These are phyloP conservation scores for Plasmodium fragile DNA, from an alignment of 169 alveolate genomes.

Conservation along the genomic window DNA sequence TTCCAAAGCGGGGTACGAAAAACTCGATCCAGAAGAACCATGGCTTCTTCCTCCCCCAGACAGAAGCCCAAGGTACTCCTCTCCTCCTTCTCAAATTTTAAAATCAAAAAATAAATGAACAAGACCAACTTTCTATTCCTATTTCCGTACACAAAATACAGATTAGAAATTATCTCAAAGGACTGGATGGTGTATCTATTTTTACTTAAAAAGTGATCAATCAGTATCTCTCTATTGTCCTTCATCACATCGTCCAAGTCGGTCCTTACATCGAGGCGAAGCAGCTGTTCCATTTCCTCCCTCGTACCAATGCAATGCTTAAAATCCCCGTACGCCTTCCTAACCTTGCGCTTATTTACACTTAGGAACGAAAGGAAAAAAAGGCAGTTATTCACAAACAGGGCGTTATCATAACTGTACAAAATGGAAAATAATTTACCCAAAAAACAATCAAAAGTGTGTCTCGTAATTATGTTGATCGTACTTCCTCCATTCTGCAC, in stretches of 20 bases:
- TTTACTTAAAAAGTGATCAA: constrained; percentile 23
- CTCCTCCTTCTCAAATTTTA: constrained; percentile 8
- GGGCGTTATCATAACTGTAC: background rate
- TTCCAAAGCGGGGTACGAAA: background rate
- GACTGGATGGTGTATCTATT: constrained; percentile 22
- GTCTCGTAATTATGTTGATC: constrained; percentile 32
- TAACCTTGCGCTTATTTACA: background rate
- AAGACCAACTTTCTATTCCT: constrained; percentile 5
- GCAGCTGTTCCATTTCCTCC: background rate
- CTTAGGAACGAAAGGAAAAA: constrained; percentile 11
- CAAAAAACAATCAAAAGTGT: constrained; percentile 16
- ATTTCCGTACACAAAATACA: constrained; percentile 34
- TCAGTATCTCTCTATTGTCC: constrained; percentile 15
- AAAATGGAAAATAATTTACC: constrained; percentile 18
- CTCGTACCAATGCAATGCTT: background rate
- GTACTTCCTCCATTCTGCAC: constrained; percentile 26
- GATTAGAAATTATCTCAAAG: constrained; percentile 32
- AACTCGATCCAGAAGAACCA: constrained; percentile 6
- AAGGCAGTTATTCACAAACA: constrained; percentile 36
- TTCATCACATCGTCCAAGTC: background rate
- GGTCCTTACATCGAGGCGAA: constrained; percentile 1
- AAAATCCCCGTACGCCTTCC: background rate
- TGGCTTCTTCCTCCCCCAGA: constrained; percentile 34
- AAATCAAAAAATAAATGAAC: constrained; percentile 44
- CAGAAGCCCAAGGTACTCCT: background rate